Conservation (phyloP, 2,329 filamentous ascomycete species). For the Periconia macrospinosa region DNA sequence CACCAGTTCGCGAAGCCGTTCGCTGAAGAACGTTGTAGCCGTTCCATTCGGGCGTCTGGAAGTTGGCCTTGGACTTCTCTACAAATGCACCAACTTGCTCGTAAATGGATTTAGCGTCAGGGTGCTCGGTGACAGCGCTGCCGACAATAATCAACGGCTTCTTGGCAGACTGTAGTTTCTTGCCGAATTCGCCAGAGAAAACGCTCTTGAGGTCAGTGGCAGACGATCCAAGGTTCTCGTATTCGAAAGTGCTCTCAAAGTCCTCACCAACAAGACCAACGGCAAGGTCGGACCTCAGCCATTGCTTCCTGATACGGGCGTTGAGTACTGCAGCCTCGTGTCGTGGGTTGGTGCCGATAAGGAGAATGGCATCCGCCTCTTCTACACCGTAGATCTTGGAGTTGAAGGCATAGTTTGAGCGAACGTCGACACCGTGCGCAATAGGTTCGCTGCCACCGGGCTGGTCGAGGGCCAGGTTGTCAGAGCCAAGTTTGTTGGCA, state of each 20-base stretch:
- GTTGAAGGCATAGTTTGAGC: conserved; percentile 96
- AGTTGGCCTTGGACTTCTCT: conserved; percentile 88
- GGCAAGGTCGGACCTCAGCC: conserved; percentile 91
- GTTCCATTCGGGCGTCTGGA: conserved; percentile 89
- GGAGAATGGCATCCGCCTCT: conserved; percentile 86
- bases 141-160: conserved; percentile 96
- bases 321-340: conserved; percentile 96
- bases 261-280: conserved; percentile 87
- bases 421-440: conserved; percentile 89
- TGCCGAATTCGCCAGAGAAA: conserved; percentile 83
- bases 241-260: conserved; percentile 94
- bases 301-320: conserved; percentile 96
- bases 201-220: conserved; percentile 80
- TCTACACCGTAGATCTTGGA: conserved; percentile 92
- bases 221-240: conserved; percentile 83
- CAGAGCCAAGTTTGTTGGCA: conserved; percentile 92
- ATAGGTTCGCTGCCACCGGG: conserved; percentile 80
- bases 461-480: conserved; percentile 92
- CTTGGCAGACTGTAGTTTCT: conserved; percentile 86
- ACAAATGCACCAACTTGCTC: conserved; percentile 88
- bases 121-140: conserved; percentile 86
- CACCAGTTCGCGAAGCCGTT: conserved; percentile 86
- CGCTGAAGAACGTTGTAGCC: conserved; percentile 97
- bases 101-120: conserved; percentile 89
- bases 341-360: conserved; percentile 92